Evolutionary conservation across 2,329 filamentous ascomycete genomes (phyloP), one percentile per base, ranked within the genome.

Genomic region (Fusarium ramigenum): DNA sequence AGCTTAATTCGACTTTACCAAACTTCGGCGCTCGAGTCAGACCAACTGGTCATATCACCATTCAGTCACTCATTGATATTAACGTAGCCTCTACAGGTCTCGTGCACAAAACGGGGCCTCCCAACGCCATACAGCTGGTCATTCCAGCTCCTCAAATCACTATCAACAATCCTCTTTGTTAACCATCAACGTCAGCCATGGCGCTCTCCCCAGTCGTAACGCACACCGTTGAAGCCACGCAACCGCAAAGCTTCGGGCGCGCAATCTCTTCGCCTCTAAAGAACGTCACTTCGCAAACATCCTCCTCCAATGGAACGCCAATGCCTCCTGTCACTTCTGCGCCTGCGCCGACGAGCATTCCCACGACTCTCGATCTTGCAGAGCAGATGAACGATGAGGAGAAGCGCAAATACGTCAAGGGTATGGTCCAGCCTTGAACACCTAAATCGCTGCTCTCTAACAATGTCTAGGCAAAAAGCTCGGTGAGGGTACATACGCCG

Each of bases 401-500:
- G 79, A 94, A 95, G 82, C 88, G 89, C 75, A 97, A 96, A 86
- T 99, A 97, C 82, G 89, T 96, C 74, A 97, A 97, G 85, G 94
- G 93, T 92, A 80, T 37, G 80, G 15, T 11, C 30, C 11, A 16
- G 15, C 19, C 8, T 12, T 32, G 16, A 34, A 36, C 1, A 23
- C 6, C 37, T 5, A 4, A 19, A 21, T 12, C 4, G 9, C 25
- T 28, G 2, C 12, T n/a, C 32, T 49, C 32, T 49, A 47, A 42
- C 23, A 34, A n/a, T 30, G 3, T 28, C 0, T 75, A 94, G 93
- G 94, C 79, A 95, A 93, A 81, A 96, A 96, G 80, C 90, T 99
- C 68, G 96, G 96, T 82, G 94, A 97, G 83, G 96, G 96, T 85
- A 98, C 96, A 73, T 99, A 99, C 82, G 96, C 96, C 80, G 92